Conservation (phyloP, 768 basidiomycete species). For the Candolleomyces aberdarensis region DNA sequence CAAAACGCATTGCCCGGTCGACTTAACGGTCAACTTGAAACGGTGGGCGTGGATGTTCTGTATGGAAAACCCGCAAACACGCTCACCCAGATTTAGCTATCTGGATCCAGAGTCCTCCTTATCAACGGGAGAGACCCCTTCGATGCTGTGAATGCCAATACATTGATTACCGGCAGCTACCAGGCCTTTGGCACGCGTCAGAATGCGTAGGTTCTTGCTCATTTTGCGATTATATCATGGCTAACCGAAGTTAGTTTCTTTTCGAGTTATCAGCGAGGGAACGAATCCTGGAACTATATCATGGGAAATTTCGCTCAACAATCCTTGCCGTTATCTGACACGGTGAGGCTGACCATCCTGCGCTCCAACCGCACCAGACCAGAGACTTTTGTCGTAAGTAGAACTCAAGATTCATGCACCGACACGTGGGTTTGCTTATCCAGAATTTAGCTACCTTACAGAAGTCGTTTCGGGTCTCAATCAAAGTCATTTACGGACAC, state of each 20-base stretch:
- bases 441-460: slow-evolving; percentile 49
- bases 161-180: slow-evolving; percentile 47
- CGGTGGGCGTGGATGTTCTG: slow-evolving; percentile 27
- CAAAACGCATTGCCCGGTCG: slow-evolving; percentile 48
- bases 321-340: slow-evolving; percentile 44
- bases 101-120: slow-evolving; percentile 50
- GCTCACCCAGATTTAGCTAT: slow-evolving; percentile 21
- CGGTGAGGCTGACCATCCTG: slow-evolving; percentile 40
- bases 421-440: neutral
- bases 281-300: slow-evolving; percentile 33
- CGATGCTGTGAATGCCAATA: slow-evolving; percentile 49
- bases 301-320: slow-evolving; percentile 54
- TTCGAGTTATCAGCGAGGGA: slow-evolving; percentile 34
- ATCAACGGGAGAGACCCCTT: slow-evolving; percentile 54
- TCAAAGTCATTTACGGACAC: slow-evolving; percentile 46
- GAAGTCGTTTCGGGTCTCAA: slow-evolving; percentile 45
- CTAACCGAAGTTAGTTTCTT: slow-evolving; percentile 31
- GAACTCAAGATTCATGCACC: neutral
- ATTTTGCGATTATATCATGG: neutral
- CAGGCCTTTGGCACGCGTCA: slow-evolving; percentile 51
- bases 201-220: slow-evolving; percentile 33
- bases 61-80: neutral
- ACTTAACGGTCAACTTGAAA: slow-evolving; percentile 45
- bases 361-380: slow-evolving; percentile 32
- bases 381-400: slow-evolving; percentile 45